Percentiles rank a stretch among this genome's conserved stretches.
Evolutionary conservation across 2,329 filamentous ascomycete genomes (phyloP).

Genomic region (Talaromyces atroroseus): DNA sequence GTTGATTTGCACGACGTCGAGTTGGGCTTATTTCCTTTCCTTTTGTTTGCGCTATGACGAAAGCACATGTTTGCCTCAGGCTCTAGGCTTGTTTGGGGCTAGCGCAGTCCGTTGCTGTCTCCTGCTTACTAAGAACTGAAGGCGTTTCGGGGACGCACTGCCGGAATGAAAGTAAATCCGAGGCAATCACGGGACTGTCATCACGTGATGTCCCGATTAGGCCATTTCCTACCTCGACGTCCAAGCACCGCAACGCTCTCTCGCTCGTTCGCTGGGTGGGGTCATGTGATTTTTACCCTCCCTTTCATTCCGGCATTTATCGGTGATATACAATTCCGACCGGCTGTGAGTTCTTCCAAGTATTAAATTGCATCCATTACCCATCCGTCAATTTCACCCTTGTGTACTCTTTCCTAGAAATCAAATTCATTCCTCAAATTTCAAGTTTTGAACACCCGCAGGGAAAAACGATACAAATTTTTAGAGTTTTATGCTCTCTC

Average conservation of each 20-base stretch:
- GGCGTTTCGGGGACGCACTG: too few species aligned
- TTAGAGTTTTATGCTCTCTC: not conserved
- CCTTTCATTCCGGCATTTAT: too few species aligned
- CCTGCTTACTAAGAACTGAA: not conserved
- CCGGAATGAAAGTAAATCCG: too few species aligned
- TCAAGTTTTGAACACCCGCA: not conserved
- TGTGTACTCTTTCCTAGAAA: not conserved
- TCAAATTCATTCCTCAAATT: not conserved
- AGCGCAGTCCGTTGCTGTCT: not conserved
- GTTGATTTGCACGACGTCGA: constrained; percentile 27
- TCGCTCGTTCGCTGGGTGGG: too few species aligned
- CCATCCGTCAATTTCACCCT: not conserved
- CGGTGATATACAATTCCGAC: not conserved
- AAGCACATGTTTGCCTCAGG: not conserved
- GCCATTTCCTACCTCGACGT: too few species aligned
- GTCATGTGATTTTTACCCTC: too few species aligned
- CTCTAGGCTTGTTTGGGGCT: not conserved
- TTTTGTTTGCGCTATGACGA: constrained; percentile 8
- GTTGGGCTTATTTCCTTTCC: not conserved
- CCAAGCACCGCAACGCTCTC: too few species aligned
- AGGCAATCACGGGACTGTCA: too few species aligned
- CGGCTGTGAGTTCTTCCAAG: constrained; percentile 33
- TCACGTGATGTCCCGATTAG: too few species aligned
- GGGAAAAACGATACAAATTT: not conserved
- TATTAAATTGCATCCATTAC: constrained; percentile 24